Base-by-base conservation (phyloP, 768 basidiomycete genomes). In the Mycena rosella region DNA sequence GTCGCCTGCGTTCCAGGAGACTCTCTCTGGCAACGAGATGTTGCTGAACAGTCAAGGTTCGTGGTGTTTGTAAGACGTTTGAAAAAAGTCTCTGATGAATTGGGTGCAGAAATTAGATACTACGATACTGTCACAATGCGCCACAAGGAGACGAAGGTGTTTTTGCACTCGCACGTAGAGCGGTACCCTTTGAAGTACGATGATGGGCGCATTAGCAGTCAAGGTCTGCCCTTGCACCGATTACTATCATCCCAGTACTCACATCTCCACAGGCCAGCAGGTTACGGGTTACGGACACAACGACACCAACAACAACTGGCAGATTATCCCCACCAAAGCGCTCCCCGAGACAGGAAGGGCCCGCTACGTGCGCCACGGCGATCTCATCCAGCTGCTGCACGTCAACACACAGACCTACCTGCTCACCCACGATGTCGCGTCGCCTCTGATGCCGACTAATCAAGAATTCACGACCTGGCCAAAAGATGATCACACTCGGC, bases 1-100 rank as follows among this genome's bases (percentile, higher is more conserved):
- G 98, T 96, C 93, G 76, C 96, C 98, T 8, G 91, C 90, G 6
- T 99, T 99, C 89, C 98, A 99, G 80, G 96, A 99, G 81, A 98
- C 96, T 20, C 84, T 99, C 56, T 79, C 85, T 24, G 96, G 96
- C 32, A 99, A 98, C 72, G 96, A 99, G 74, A 84, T 99, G 79
- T 80, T 98, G 63, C 77, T 98, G 68, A 95, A 95, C 75, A 93
- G 95, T 71, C 92, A 96, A 82, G 97, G 97, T 96, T 72, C 63
- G 85, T 71, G 10, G 24, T 20, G 0, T 26, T 55, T 18, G 20
- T 10, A 18, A 14, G 10, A n/a, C 6, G 51, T 58, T 8, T 49
- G 57, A 1, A 49, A 47, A 53, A 14, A 2, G 18, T 27, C 2
- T 24, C 38, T 53, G 27, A 65, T 17, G 22, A 60, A 27, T 40